Percentiles rank a stretch among this genome's conserved stretches.
Conservation (phyloP, 2,329 filamentous ascomycete genomes). For the Xylariomycetidae sp. region DNA sequence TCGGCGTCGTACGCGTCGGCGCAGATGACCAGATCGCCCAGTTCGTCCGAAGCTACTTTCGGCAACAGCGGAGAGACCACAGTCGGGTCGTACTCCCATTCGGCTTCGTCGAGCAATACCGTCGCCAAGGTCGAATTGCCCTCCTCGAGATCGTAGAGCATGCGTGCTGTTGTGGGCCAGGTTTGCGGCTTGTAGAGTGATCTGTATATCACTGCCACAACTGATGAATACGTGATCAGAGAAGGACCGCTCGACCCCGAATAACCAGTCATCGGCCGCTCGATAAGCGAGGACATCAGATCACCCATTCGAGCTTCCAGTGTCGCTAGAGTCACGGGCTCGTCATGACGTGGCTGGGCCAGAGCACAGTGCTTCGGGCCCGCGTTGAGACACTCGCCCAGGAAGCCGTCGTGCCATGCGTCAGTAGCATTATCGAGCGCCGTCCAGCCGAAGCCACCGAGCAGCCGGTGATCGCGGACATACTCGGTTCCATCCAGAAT, state of each 20-base stretch:
- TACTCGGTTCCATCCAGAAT: constrained; percentile 47
- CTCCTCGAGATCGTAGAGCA: constrained; percentile 38
- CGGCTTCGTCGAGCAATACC: constrained; percentile 29
- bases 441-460: constrained; percentile 43
- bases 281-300: constrained; percentile 32
- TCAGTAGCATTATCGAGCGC: constrained; percentile 45
- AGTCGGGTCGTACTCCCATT: constrained; percentile 39
- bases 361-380: constrained; percentile 42
- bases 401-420: constrained; percentile 45
- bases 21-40: constrained; percentile 39
- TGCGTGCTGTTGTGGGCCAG: constrained; percentile 38
- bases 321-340: constrained; percentile 28
- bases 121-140: constrained; percentile 41
- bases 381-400: constrained; percentile 45
- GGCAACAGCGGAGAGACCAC: constrained; percentile 23
- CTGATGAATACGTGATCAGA: constrained; percentile 39
- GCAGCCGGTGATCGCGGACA: constrained; percentile 38
- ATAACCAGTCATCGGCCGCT: constrained; percentile 35
- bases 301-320: constrained; percentile 36
- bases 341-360: constrained; percentile 27
- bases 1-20: constrained; percentile 41
- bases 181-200: constrained; percentile 38
- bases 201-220: constrained; percentile 35
- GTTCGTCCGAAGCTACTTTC: constrained; percentile 33
- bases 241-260: constrained; percentile 34